Evolutionary conservation across 1,139 yeast species (phyloP), one percentile per base, ranked within the genome.

Genomic region (Arxiozyma heterogenica): DNA sequence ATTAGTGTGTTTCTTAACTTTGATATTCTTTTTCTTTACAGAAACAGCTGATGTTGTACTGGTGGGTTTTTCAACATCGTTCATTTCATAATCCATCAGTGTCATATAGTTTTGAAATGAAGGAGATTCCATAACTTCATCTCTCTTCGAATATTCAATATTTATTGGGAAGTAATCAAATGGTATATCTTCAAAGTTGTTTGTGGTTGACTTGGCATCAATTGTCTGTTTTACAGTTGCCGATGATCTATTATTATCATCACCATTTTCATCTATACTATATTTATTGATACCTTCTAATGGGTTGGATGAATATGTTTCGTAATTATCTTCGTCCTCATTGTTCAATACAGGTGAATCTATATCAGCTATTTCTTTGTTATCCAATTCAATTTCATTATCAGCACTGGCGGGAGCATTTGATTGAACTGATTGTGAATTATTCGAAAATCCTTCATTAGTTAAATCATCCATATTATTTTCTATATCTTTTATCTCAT

Each of bases 131-230:
- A 30, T 17, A 20, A 25, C 15, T 17, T 34, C 34, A 18, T 49
- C 34, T 8, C 30, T 46, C 8, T 47, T 48, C 17, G 60, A 59
- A 58, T 68, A 64, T 54, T 66, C 70, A 15, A 67, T 66, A 34
- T 68, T 71, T 27, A 69, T 69, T 17, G 76, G 75, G 61, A 84
- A 78, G 63, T 82, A 84, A 61, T 84, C 90, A 55, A 84, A 68
- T 1, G 90, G 89, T 67, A 84, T 83, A 62, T 83, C 89, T 59
- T 82, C 85, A 21, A 55, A 18, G 48, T 27, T 44, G n/a, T 44
- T 17, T 25, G 27, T 44, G 11, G 18, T 34, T 25, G 38, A 27
- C 2, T 17, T n/a, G 20, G 2, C n/a, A n/a, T 27, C 7, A 17
- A 3, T 25, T 3, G 3, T 9, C 15, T 18, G 15, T 34, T 25